These are phyloP conservation scores for Rhizopus arrhizus DNA, from an alignment of 371 early-diverging fungal genomes.

Conservation along the genomic window DNA sequence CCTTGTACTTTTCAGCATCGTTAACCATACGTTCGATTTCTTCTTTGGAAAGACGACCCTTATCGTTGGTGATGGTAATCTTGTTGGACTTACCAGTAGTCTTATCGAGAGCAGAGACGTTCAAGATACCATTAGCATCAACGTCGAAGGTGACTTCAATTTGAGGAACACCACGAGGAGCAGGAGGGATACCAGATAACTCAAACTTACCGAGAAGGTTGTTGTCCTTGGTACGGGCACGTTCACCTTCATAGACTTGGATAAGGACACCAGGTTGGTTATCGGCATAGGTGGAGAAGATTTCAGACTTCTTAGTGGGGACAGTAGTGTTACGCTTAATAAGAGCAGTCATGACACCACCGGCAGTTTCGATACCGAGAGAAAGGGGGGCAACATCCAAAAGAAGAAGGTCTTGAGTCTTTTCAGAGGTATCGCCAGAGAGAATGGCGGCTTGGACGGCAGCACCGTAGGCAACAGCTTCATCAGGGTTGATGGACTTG, in stretches of 20 bases:
- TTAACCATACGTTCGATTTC: slow-evolving; percentile 90
- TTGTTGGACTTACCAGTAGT: slow-evolving; percentile 82
- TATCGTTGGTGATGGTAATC: slow-evolving; percentile 91
- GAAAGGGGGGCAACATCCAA: slow-evolving; percentile 92
- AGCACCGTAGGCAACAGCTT: slow-evolving; percentile 97
- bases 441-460: slow-evolving; percentile 94
- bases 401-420: slow-evolving; percentile 75
- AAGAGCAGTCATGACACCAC: slow-evolving; percentile 79
- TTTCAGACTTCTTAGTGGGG: slow-evolving; percentile 88
- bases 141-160: slow-evolving; percentile 94
- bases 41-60: slow-evolving; percentile 87
- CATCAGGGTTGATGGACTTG: slow-evolving; percentile 97
- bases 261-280: slow-evolving; percentile 92
- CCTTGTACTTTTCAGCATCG: slow-evolving; percentile 89
- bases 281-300: slow-evolving; percentile 93
- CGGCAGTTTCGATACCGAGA: slow-evolving; percentile 94
- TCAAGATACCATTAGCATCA: slow-evolving; percentile 94
- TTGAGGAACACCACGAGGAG: slow-evolving; percentile 90
- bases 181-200: slow-evolving; percentile 85
- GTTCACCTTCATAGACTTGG: slow-evolving; percentile 93
- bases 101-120: slow-evolving; percentile 92
- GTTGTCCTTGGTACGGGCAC: slow-evolving; percentile 91
- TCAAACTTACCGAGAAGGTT: slow-evolving; percentile 91
- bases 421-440: slow-evolving; percentile 72
- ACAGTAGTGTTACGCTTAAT: slow-evolving; percentile 91